A percentile compares a stretch with the other conserved stretches of the same genome.
These are phyloP conservation scores for Mycena metata DNA, from an alignment of 768 basidiomycete genomes.

Conservation along the genomic window DNA sequence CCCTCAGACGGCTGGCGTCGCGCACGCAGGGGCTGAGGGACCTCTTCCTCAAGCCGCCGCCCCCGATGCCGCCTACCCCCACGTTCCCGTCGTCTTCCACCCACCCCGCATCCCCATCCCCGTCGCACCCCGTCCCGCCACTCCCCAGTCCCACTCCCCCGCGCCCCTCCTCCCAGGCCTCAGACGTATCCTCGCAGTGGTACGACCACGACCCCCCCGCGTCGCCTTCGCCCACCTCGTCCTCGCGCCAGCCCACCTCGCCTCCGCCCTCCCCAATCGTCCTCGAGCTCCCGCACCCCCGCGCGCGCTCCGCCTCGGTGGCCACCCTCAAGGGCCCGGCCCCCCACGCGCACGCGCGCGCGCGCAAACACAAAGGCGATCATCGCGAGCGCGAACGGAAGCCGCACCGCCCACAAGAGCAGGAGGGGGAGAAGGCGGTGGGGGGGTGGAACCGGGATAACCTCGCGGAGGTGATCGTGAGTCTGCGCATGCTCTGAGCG, in stretches of 20 bases:
- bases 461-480: slow-evolving; percentile 31
- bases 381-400: background rate
- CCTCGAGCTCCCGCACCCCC: slow-evolving; percentile 16
- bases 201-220: slow-evolving; percentile 29
- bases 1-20: slow-evolving; percentile 30
- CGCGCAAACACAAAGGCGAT: background rate
- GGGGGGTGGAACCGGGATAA: slow-evolving; percentile 36
- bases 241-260: background rate
- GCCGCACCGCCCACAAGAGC: slow-evolving; percentile 3
- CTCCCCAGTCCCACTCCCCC: background rate
- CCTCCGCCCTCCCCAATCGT: background rate
- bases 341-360: too few species aligned
- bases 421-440: too few species aligned
- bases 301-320: slow-evolving; percentile 23
- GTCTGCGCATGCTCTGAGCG: slow-evolving; percentile 30
- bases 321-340: slow-evolving; percentile 24
- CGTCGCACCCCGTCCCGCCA: background rate
- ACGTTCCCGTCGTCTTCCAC: slow-evolving; percentile 8
- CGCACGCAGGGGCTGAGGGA: slow-evolving; percentile 26
- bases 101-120: background rate
- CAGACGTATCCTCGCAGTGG: slow-evolving; percentile 21
- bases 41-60: slow-evolving; percentile 2
- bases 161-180: slow-evolving; percentile 10
- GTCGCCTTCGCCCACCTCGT: too few species aligned
- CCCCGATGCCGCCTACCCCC: slow-evolving; percentile 1